These are phyloP conservation scores for Clitopilus passeckerianus DNA, from an alignment of 768 basidiomycete genomes.

Conservation along the genomic window DNA sequence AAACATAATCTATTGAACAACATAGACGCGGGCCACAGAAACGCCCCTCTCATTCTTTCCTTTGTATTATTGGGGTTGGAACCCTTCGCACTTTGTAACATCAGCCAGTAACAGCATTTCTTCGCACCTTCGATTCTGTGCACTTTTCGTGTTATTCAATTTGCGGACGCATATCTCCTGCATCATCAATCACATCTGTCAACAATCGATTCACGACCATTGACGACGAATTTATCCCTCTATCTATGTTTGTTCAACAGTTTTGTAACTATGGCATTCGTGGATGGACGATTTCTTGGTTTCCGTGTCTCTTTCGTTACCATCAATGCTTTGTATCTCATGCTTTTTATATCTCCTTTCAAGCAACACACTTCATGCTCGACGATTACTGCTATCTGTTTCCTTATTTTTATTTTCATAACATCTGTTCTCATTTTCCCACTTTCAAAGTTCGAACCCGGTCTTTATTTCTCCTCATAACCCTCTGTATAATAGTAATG, in stretches of 20 bases:
- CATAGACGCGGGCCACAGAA: background rate
- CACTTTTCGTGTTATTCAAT: background rate
- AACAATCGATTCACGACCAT: slow-evolving; percentile 3
- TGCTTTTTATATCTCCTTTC: background rate
- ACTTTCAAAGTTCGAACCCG: slow-evolving; percentile 5
- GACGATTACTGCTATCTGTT: slow-evolving; percentile 2
- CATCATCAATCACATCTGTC: slow-evolving; percentile 6
- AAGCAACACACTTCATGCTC: slow-evolving; percentile 5
- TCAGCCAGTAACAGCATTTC: slow-evolving; percentile 17
- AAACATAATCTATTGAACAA: slow-evolving; percentile 19
- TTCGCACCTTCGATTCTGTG: background rate
- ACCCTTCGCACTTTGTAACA: slow-evolving; percentile 35
- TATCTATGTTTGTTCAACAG: slow-evolving; percentile 13
- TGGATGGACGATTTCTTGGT: slow-evolving; percentile 14
- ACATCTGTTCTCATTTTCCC: slow-evolving; percentile 1
- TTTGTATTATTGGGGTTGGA: slow-evolving; percentile 36
- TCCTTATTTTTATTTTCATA: slow-evolving; percentile 1
- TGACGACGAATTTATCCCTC: slow-evolving; percentile 15
- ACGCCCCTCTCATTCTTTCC: slow-evolving; percentile 15
- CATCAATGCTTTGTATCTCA: slow-evolving; percentile 2
- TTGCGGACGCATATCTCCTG: slow-evolving; percentile 9
- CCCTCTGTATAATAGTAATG: background rate
- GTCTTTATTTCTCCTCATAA: background rate
- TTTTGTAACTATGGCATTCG: slow-evolving; percentile 13
- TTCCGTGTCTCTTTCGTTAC: slow-evolving; percentile 4